Conservation (phyloP, 1,139 yeast genomes). For the Pichia sp. region DNA sequence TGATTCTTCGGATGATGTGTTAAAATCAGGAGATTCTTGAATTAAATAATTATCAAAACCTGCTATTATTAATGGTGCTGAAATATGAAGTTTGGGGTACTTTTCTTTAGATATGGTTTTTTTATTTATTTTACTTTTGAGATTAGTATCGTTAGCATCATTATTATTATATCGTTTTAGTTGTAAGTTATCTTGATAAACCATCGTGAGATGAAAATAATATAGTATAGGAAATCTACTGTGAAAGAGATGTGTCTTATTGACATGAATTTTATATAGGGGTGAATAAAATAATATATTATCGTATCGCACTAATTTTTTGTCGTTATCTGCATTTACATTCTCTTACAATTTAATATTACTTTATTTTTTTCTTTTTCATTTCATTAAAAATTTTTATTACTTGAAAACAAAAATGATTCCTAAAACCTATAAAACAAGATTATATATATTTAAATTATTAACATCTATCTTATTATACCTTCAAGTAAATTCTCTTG, state of each 20-base stretch:
- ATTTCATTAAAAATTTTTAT: not conserved
- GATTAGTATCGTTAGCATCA: no score
- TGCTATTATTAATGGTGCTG: not conserved
- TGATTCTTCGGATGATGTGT: constrained; percentile 20
- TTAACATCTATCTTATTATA: not conserved
- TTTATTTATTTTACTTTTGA: not conserved
- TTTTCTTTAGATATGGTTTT: not conserved
- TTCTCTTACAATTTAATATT: no score
- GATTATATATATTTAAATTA: not conserved
- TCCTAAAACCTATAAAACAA: constrained; percentile 6
- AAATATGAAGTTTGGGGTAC: not conserved
- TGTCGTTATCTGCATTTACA: no score
- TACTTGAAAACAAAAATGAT: not conserved
- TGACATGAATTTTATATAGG: no score
- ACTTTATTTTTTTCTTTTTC: not conserved
- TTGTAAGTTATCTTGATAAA: no score
- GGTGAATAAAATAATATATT: no score
- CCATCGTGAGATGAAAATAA: no score
- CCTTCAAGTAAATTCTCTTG: constrained; percentile 74
- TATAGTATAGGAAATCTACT: no score
- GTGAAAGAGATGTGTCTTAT: no score
- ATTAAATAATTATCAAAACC: constrained; percentile 16
- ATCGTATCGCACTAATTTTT: no score
- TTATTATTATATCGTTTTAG: no score
- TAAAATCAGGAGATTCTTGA: constrained; percentile 23